phyloP scores from a whole-genome alignment of 2,329 filamentous ascomycete genomes.

The Xylaria sp. region DNA sequence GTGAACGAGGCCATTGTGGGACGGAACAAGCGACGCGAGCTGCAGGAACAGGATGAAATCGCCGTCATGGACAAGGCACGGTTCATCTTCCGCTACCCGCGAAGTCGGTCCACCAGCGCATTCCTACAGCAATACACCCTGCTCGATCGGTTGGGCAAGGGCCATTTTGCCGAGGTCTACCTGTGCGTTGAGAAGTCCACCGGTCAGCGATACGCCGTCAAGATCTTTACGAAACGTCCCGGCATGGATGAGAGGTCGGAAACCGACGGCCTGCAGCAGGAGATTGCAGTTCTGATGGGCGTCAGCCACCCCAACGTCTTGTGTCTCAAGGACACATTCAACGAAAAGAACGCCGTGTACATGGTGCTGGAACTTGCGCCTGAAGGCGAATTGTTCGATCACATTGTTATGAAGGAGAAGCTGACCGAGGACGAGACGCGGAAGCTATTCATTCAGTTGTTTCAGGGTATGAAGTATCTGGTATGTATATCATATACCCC shows the following conservation, averaged over 20 bases:
- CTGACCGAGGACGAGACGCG: slow-evolving; percentile 81
- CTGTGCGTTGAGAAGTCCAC: slow-evolving; percentile 84
- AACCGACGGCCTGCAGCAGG: slow-evolving; percentile 85
- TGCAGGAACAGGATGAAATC: slow-evolving; percentile 89
- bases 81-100: slow-evolving; percentile 91
- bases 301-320: slow-evolving; percentile 92
- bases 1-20: slow-evolving; percentile 91
- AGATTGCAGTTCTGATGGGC: slow-evolving; percentile 96
- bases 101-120: slow-evolving; percentile 69
- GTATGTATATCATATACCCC: slow-evolving; percentile 54
- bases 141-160: slow-evolving; percentile 85
- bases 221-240: slow-evolving; percentile 86
- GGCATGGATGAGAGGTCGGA: slow-evolving; percentile 84
- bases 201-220: slow-evolving; percentile 85
- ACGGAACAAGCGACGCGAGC: slow-evolving; percentile 85
- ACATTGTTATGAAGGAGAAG: slow-evolving; percentile 89
- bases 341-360: slow-evolving; percentile 88
- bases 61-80: slow-evolving; percentile 81
- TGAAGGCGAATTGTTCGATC: slow-evolving; percentile 95
- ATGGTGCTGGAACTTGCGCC: slow-evolving; percentile 87
- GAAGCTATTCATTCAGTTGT: slow-evolving; percentile 86
- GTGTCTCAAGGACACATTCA: slow-evolving; percentile 92
- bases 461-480: slow-evolving; percentile 92
- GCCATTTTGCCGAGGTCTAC: slow-evolving; percentile 93
- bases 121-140: slow-evolving; percentile 88